Base-by-base conservation (phyloP, 257 asterid genomes). In the Handroanthus guayacan region DNA sequence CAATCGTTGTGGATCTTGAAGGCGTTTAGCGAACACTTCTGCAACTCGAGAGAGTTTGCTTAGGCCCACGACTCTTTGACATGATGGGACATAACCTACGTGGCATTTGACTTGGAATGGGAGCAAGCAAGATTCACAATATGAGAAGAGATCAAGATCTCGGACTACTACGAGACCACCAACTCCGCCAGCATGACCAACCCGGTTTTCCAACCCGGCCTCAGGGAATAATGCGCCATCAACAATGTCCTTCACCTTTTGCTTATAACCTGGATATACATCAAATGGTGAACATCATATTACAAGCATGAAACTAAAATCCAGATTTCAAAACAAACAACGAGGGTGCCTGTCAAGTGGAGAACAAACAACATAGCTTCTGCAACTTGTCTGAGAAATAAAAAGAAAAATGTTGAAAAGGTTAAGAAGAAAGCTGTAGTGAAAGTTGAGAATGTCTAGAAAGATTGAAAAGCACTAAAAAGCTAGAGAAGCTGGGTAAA, bases 151-250 rank as follows among this genome's bases (percentile, higher is more conserved):
- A 81, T 95, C 94, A 13, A 95, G 87, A 86, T 95, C 98, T 43
- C 99, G 95, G 31, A 95, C 99, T 43, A 92, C 75, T 60, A 95
- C 98, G 55, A 95, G 98, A 65, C 98, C 99, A 7, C 99, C 99
- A 0, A 81, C 84, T 68, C 99, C 99, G 45, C 98, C 98, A 16
- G 97, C 98, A 51, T 88, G 90, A 1, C 97, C 98, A 10, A 82
- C 77, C 58, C 84, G 91, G 84, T 75, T 84, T 66, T 91, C 99
- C 55, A 90, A 67, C 36, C 99, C 99, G 65, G 91, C 87, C 81
- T 95, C 99, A 0, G 97, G 97, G 82, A 95, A 95, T 78, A 95
- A 85, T 16, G 98, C 98, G 8, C 97, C 93, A 57, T 84, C 86
- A 38, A 95, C 93, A 10, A 95, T 80, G 72, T 92, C 98, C 67